Evolutionary conservation across 495 filamentous ascomycete species (phyloP).

Genomic region (Podospora anserina): DNA sequence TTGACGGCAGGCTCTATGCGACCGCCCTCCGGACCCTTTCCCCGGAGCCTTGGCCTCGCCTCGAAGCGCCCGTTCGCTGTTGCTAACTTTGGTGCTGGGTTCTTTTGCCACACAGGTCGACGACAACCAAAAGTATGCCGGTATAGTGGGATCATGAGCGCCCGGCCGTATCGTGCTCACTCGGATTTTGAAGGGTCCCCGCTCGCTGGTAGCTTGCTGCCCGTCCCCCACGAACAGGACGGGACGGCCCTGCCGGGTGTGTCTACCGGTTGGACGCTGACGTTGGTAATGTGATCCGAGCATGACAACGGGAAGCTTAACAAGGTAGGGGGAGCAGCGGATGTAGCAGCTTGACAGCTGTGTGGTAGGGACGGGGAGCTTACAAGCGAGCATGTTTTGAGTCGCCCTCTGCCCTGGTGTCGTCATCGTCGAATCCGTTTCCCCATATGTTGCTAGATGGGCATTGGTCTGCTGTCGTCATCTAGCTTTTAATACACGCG

Average conservation of each 20-base stretch:
- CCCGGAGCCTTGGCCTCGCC: not conserved
- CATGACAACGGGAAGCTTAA: not conserved
- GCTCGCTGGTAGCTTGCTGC: not conserved
- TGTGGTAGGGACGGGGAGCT: slow-evolving; percentile 5
- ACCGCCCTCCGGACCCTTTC: not conserved
- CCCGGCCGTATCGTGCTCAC: not conserved
- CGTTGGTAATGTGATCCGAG: slow-evolving; percentile 2
- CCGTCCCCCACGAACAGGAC: slow-evolving; percentile 2
- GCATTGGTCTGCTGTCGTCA: not conserved
- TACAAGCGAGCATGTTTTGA: not conserved
- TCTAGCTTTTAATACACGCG: not conserved
- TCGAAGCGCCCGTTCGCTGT: not conserved
- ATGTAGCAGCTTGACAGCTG: not conserved
- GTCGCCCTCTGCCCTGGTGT: not conserved
- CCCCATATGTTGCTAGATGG: too few species aligned
- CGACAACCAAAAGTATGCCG: not conserved
- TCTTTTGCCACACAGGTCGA: not conserved
- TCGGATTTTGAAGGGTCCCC: not conserved
- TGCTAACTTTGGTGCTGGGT: not conserved
- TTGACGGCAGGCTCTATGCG: not conserved
- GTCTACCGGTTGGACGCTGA: slow-evolving; percentile 12
- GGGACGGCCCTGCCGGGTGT: slow-evolving; percentile 19
- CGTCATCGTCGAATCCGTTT: not conserved
- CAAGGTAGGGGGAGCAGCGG: not conserved
- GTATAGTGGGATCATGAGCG: too few species aligned